These are phyloP conservation scores for Cutaneotrichosporon arboriforme DNA, from an alignment of 1,284 basidiomycete genomes.

Conservation along the genomic window DNA sequence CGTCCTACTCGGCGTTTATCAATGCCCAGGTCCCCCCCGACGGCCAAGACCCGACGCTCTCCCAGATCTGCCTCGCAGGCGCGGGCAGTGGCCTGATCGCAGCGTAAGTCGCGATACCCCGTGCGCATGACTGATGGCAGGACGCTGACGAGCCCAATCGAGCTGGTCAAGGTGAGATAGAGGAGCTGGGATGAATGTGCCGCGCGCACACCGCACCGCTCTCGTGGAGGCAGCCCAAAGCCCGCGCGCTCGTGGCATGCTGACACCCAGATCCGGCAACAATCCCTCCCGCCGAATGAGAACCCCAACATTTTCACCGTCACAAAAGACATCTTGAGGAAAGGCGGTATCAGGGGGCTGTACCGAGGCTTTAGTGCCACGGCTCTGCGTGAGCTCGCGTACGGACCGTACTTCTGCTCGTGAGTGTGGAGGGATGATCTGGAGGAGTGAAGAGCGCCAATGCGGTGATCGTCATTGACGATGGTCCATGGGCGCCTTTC, in stretches of 20 bases:
- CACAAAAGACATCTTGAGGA: slow-evolving; percentile 54
- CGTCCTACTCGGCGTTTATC: slow-evolving; percentile 47
- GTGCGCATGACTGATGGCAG: slow-evolving; percentile 46
- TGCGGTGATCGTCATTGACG: background rate
- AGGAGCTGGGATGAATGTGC: background rate
- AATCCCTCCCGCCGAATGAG: slow-evolving; percentile 48
- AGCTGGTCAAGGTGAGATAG: slow-evolving; percentile 61
- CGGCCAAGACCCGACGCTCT: slow-evolving; percentile 28
- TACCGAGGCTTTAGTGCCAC: slow-evolving; percentile 71
- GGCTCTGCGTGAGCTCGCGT: slow-evolving; percentile 66
- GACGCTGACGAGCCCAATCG: slow-evolving; percentile 70
- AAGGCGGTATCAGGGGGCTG: slow-evolving; percentile 61
- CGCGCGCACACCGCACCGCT: no score
- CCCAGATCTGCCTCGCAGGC: slow-evolving; percentile 68
- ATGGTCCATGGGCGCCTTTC: no score
- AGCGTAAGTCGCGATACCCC: slow-evolving; percentile 55
- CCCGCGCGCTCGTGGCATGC: no score
- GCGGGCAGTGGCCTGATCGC: slow-evolving; percentile 68
- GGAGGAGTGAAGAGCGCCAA: background rate
- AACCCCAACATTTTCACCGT: slow-evolving; percentile 54
- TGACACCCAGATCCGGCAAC: slow-evolving; percentile 60
- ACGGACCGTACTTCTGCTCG: slow-evolving; percentile 77
- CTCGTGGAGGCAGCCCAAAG: no score
- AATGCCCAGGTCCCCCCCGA: slow-evolving; percentile 26
- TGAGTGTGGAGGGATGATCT: slow-evolving; percentile 39